Conservation (phyloP, 352 stramenopile species). For the Phytophthora fragariae region DNA sequence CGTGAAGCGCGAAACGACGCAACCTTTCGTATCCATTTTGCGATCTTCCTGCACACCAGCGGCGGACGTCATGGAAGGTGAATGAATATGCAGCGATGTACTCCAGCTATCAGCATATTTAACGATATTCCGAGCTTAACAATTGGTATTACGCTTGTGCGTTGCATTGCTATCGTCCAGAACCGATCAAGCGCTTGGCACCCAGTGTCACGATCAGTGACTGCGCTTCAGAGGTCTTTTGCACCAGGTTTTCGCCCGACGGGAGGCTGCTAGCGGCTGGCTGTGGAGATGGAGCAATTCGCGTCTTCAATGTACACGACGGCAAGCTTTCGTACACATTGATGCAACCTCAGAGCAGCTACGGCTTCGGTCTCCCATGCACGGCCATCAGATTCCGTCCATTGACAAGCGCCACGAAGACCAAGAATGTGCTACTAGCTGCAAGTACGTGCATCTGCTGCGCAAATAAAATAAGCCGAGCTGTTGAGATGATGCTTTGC, state of each 20-base stretch:
- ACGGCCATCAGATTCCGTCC: conserved; percentile 88
- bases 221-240: conserved; percentile 90
- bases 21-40: conserved; percentile 29
- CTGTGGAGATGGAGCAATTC: conserved; percentile 88
- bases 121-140: not conserved
- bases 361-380: conserved; percentile 84
- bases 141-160: not conserved
- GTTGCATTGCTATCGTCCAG: conserved; percentile 17
- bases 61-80: conserved; percentile 44
- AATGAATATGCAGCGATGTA: conserved; percentile 9
- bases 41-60: conserved; percentile 34
- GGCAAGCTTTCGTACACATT: conserved; percentile 85
- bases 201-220: conserved; percentile 89
- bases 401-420: conserved; percentile 83
- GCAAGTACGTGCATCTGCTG: conserved; percentile 54
- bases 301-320: conserved; percentile 85
- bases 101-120: not conserved
- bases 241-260: conserved; percentile 86
- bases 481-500: not conserved
- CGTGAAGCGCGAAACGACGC: conserved; percentile 26
- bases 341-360: conserved; percentile 74
- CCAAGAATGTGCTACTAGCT: conserved; percentile 80
- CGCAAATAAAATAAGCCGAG: not conserved
- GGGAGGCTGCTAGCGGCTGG: conserved; percentile 84
- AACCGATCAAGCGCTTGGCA: conserved; percentile 70